Evolutionary conservation across 2,329 filamentous ascomycete genomes (phyloP).

Genomic region (Aspergillus fijiensis): DNA sequence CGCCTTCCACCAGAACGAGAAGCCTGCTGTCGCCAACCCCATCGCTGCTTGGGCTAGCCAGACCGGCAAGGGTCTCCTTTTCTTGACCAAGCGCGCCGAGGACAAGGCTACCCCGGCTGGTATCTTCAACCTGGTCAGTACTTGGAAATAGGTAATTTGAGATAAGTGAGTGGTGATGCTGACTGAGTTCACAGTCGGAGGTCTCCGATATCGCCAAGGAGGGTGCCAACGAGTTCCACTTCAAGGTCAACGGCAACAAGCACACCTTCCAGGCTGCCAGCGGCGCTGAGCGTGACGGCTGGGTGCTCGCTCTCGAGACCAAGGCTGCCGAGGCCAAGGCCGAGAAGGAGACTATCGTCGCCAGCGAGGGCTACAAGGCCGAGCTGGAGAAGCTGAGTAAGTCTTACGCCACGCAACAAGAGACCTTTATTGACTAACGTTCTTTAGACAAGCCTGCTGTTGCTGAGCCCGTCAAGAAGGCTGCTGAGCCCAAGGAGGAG

Average conservation of each 20-base stretch:
- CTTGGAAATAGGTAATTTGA: too few relatives aligned
- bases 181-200: slow-evolving; percentile 53
- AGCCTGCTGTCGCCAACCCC: slow-evolving; percentile 74
- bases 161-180: neutral
- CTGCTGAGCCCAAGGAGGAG: slow-evolving; percentile 30
- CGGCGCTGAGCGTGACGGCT: slow-evolving; percentile 81
- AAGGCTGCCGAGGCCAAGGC: slow-evolving; percentile 85
- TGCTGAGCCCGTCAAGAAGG: slow-evolving; percentile 25
- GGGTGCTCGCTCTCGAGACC: slow-evolving; percentile 79
- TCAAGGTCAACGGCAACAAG: slow-evolving; percentile 84
- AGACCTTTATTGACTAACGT: slow-evolving; percentile 21
- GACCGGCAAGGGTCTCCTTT: slow-evolving; percentile 93
- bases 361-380: slow-evolving; percentile 85
- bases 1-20: slow-evolving; percentile 83
- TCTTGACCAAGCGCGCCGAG: slow-evolving; percentile 78
- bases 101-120: slow-evolving; percentile 80
- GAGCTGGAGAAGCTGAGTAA: slow-evolving; percentile 70
- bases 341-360: slow-evolving; percentile 68
- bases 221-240: slow-evolving; percentile 76
- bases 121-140: slow-evolving; percentile 79
- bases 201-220: slow-evolving; percentile 72
- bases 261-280: slow-evolving; percentile 84
- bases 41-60: slow-evolving; percentile 85
- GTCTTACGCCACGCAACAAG: slow-evolving; percentile 27
- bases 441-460: slow-evolving; percentile 34